A percentile compares a stretch with the other conserved stretches of the same genome.
phyloP scores from a whole-genome alignment of 192 early-diverging fungal genomes.

The Diversispora epigaea region DNA sequence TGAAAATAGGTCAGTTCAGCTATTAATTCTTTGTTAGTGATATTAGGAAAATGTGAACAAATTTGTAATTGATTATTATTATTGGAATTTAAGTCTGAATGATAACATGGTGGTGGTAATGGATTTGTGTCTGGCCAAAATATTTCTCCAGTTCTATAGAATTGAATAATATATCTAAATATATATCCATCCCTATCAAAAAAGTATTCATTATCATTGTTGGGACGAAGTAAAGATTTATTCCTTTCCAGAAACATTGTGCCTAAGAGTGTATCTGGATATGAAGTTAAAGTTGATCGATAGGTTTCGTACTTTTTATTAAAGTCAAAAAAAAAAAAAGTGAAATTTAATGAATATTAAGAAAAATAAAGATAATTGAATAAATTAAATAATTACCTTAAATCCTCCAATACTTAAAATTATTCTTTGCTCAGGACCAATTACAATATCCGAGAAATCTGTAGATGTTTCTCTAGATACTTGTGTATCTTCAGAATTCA shows the following conservation, averaged over 20 bases:
- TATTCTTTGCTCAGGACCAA: neutral
- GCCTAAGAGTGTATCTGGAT: constrained; percentile 27
- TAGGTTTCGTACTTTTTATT: constrained; percentile 11
- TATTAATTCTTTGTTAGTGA: neutral
- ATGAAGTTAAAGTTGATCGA: constrained; percentile 6
- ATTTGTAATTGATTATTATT: no score
- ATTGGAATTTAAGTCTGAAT: neutral
- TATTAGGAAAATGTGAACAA: neutral
- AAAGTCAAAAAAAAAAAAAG: neutral
- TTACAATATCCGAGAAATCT: no score
- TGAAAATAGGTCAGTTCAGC: neutral
- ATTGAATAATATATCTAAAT: constrained; percentile 21
- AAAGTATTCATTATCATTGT: constrained; percentile 16
- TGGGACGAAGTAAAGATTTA: neutral
- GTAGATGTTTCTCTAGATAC: no score
- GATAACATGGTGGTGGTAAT: neutral
- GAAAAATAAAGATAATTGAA: neutral
- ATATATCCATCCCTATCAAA: constrained; percentile 27
- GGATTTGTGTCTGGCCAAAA: neutral
- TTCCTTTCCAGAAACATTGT: constrained; percentile 16
- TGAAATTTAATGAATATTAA: neutral
- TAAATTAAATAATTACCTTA: constrained; percentile 11
- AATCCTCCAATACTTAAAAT: constrained; percentile 25
- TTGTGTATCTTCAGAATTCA: no score
- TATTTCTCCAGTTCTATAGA: constrained; percentile 24